Base-by-base conservation (phyloP, 495 filamentous ascomycete species). In the Mytilinidion resinicola region DNA sequence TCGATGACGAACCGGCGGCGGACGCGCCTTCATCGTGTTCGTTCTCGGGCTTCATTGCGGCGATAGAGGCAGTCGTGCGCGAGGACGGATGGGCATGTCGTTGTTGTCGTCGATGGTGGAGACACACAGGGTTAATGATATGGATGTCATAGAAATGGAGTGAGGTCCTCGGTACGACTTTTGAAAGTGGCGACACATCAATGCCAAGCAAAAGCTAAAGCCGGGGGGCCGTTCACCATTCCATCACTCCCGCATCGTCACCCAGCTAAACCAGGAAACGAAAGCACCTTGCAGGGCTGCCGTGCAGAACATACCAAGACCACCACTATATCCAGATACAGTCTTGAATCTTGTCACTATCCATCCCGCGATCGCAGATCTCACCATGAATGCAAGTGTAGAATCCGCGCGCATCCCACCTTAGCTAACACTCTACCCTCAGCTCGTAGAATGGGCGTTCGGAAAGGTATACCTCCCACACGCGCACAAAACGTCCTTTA, bases 381-480 rank as follows among this genome's bases (percentile, higher is more conserved):
- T 30, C 69, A 77, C 37, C 43, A 87, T 87, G 84, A 87, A 87
- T 76, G 84, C 84, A 69, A 42, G 56, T 56, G 41, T 37, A 43
- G 21, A 2, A 12, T 9, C 11, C 9, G 37, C 11, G 17, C 19
- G 17, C 15, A 7, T 9, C 17, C 37, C 17, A 30, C 11, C n/a
- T 19, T 8, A 21, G 19, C 20, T 43, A 47, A 59, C 66, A 53
- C 63, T 53, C 25, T 36, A 1, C 12, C 9, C 55, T 11, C 62
- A 96, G 90, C 85, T 96, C 76, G 78, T 97, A 53, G 92, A 96
- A 83, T 96, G 92, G 92, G 93, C 93, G 34, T 96, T 97, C 72
- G 92, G 92, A 30, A 30, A 30, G 6, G 25, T 30, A 30, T 30
- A 30, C 25, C 25, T 30, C 25, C 25, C 25, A 30, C 25, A 30